These are phyloP conservation scores for Aristolochia fimbriata DNA, from an alignment of 164 flowering plant species.

Conservation along the genomic window DNA sequence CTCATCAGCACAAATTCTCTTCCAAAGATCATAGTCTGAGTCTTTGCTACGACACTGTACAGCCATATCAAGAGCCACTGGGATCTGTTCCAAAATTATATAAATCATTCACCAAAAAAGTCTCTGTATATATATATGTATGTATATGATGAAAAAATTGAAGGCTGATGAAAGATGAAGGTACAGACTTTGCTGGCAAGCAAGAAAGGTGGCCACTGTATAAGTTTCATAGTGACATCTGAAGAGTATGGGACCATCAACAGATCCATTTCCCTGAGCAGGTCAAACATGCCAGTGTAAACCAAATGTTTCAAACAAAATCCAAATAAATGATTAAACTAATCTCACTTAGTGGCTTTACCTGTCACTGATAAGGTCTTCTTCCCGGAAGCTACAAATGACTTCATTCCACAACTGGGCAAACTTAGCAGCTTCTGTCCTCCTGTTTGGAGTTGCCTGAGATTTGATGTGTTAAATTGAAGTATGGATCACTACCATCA, in stretches of 20 bases:
- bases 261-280: constrained; percentile 91
- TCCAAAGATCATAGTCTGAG: constrained; percentile 92
- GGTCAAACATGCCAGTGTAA: no score
- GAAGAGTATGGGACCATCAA: constrained; percentile 86
- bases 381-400: constrained; percentile 85
- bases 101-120: constrained; percentile 12
- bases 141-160: no score
- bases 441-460: constrained; percentile 66
- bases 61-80: constrained; percentile 94
- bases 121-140: not conserved
- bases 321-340: no score
- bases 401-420: constrained; percentile 98
- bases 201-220: constrained; percentile 98
- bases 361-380: constrained; percentile 95
- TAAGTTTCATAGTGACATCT: constrained; percentile 70
- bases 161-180: no score
- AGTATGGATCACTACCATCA: no score
- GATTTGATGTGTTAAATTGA: constrained; percentile 1
- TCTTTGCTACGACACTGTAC: constrained; percentile 69
- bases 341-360: no score
- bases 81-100: constrained; percentile 51
- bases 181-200: constrained; percentile 91
- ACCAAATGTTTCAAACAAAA: no score
- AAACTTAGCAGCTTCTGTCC: constrained; percentile 96
- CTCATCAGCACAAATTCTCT: constrained; percentile 85